Conservation (phyloP, 306 rosid genomes). For the Ceratonia siliqua region DNA sequence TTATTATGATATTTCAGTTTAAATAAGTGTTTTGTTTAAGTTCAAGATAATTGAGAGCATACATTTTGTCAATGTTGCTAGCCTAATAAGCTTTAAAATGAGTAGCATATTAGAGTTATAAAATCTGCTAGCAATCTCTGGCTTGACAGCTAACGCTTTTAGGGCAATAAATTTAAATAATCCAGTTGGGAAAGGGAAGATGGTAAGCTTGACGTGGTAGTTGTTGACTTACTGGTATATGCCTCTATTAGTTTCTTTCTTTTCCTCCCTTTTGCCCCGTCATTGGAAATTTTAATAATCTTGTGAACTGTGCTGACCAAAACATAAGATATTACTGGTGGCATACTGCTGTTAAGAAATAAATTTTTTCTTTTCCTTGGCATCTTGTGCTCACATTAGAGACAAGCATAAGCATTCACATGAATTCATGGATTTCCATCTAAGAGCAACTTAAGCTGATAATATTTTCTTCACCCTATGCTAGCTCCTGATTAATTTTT, state of each 20-base stretch:
- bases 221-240: background rate
- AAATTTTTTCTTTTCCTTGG: background rate
- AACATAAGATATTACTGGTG: slow-evolving; percentile 20
- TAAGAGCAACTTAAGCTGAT: slow-evolving; percentile 28
- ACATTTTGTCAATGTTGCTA: slow-evolving; percentile 13
- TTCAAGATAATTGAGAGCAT: slow-evolving; percentile 15
- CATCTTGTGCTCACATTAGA: background rate
- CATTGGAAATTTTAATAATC: background rate
- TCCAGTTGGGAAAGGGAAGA: background rate
- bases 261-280: background rate
- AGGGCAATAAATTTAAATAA: background rate
- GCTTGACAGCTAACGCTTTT: slow-evolving; percentile 14
- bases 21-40: background rate
- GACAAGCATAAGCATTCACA: slow-evolving; percentile 5
- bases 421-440: slow-evolving; percentile 12
- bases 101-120: background rate
- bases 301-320: background rate
- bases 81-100: background rate
- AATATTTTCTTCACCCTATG: slow-evolving; percentile 3
- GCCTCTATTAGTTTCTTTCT: background rate
- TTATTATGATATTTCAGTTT: slow-evolving; percentile 19
- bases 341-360: slow-evolving; percentile 2
- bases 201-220: background rate
- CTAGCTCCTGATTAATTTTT: background rate
- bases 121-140: background rate